A percentile compares a stretch with the other conserved stretches of the same genome.
Conservation (phyloP, 1,284 basidiomycete species). For the Dichomitus squalens region DNA sequence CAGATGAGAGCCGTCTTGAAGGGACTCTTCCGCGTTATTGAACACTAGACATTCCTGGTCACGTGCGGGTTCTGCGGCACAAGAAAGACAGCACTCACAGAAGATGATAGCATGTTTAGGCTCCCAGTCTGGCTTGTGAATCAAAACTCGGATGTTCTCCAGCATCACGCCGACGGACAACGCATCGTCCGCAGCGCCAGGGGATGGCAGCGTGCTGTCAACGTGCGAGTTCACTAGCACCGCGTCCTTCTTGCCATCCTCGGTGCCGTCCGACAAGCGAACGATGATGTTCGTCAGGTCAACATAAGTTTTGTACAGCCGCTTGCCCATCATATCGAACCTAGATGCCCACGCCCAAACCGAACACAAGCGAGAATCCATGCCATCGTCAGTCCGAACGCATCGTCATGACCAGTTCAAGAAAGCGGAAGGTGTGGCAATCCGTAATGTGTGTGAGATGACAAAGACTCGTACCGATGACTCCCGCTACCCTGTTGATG, state of each 20-base stretch:
- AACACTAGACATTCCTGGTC: conserved; percentile 63
- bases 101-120: conserved; percentile 87
- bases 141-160: conserved; percentile 83
- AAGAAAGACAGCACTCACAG: conserved; percentile 50
- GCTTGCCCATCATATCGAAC: conserved; percentile 84
- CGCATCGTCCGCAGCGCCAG: conserved; percentile 90
- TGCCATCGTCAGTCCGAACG: background rate
- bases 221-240: conserved; percentile 91
- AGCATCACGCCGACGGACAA: conserved; percentile 91
- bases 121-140: conserved; percentile 72
- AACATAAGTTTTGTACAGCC: conserved; percentile 91
- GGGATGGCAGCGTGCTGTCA: conserved; percentile 80
- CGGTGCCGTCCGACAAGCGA: conserved; percentile 83
- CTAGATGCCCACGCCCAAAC: conserved; percentile 37
- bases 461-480: conserved; percentile 65
- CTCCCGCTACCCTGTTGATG: conserved; percentile 83
- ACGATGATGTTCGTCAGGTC: conserved; percentile 89
- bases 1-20: conserved; percentile 95
- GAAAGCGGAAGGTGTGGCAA: background rate
- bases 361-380: too few species aligned
- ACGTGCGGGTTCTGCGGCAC: background rate
- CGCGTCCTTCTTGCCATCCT: conserved; percentile 75
- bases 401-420: background rate
- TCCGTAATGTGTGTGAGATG: background rate
- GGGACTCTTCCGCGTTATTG: conserved; percentile 92